Percentiles rank a stretch among this genome's conserved stretches.
Evolutionary conservation across 1,139 yeast genomes (phyloP).

Genomic region (Eremothecium gossypii): DNA sequence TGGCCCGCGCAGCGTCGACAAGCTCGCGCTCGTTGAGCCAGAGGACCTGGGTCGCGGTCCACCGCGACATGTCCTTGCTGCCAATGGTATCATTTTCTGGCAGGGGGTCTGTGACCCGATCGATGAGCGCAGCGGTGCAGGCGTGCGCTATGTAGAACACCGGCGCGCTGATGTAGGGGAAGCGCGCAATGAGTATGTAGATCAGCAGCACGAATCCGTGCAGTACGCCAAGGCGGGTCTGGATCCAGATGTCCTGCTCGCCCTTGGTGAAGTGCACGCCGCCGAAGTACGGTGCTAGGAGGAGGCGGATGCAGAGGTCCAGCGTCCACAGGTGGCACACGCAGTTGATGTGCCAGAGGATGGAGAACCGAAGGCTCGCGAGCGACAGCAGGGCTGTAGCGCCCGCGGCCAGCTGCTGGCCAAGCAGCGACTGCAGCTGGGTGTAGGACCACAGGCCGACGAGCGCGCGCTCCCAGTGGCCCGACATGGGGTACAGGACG

Average conservation of each 20-base stretch:
- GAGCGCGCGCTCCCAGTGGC: not conserved
- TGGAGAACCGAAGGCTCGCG: constrained; percentile 17
- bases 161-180: constrained; percentile 41
- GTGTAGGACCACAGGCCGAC: constrained; percentile 1
- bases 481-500: not conserved
- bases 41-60: constrained; percentile 9
- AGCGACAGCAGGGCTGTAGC: not conserved
- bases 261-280: constrained; percentile 37
- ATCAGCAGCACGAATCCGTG: constrained; percentile 49
- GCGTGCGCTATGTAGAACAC: constrained; percentile 50
- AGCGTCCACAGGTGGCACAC: constrained; percentile 34
- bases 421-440: constrained; percentile 1
- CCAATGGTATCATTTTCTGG: constrained; percentile 27
- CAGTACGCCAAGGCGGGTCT: constrained; percentile 47
- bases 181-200: constrained; percentile 36
- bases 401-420: constrained; percentile 1
- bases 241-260: constrained; percentile 45
- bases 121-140: constrained; percentile 44
- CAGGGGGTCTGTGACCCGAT: constrained; percentile 46
- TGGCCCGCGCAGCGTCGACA: not conserved
- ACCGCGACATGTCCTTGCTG: constrained; percentile 7
- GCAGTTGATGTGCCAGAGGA: constrained; percentile 44
- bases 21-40: constrained; percentile 5
- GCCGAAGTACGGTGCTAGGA: constrained; percentile 45
- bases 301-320: constrained; percentile 32